These are phyloP conservation scores for Globisporangium viniferum DNA, from an alignment of 352 stramenopile genomes.

Conservation along the genomic window DNA sequence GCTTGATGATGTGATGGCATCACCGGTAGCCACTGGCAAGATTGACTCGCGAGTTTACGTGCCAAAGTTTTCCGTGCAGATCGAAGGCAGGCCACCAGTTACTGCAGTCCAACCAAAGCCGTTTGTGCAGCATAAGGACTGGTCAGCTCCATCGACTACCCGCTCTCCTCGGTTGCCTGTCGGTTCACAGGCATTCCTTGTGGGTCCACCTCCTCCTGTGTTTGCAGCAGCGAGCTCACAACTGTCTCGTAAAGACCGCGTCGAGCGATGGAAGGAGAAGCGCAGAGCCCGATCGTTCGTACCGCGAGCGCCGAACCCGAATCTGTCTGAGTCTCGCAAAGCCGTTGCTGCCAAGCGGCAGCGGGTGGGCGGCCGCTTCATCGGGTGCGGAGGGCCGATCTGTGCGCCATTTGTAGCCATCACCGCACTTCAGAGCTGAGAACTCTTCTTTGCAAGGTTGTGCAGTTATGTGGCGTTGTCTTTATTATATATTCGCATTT, in stretches of 20 bases:
- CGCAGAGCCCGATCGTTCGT: background rate
- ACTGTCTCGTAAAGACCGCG: background rate
- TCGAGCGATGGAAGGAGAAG: conserved; percentile 5
- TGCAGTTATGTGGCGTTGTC: too few species aligned
- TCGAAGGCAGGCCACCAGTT: background rate
- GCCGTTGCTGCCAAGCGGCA: background rate
- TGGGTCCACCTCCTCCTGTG: background rate
- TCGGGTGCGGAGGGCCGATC: background rate
- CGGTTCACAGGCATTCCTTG: background rate
- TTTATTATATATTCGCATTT: too few species aligned
- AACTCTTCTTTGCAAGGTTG: background rate
- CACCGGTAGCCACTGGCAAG: background rate
- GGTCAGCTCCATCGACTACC: too few species aligned
- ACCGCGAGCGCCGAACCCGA: background rate
- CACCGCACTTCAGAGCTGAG: conserved; percentile 1
- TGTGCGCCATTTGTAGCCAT: background rate
- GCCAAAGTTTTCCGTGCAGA: background rate
- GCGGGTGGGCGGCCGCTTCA: background rate
- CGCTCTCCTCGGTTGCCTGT: too few species aligned
- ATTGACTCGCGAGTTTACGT: background rate
- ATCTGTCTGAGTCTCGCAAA: background rate
- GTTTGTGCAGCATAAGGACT: background rate
- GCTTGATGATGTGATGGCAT: background rate
- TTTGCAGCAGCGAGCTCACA: background rate
- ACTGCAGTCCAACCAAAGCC: background rate